These are phyloP conservation scores for Daldinia eschscholtzii DNA, from an alignment of 2,329 filamentous ascomycete genomes.

Conservation along the genomic window DNA sequence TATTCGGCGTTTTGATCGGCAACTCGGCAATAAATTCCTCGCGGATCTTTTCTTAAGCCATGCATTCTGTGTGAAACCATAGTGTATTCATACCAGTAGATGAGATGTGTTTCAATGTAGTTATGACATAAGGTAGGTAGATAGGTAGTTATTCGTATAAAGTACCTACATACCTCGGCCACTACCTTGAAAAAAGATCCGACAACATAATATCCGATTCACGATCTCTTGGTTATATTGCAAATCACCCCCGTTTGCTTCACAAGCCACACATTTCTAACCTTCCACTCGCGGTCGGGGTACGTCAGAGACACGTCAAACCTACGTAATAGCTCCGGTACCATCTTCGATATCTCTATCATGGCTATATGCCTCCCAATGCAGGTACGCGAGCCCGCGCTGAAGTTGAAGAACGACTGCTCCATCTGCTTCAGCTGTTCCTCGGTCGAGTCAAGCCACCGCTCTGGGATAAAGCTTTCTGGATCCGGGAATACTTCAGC, in stretches of 20 bases:
- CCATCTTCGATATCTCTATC: slow-evolving; percentile 36
- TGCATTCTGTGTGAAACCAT: no score
- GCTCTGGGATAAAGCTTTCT: slow-evolving; percentile 45
- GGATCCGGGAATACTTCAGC: slow-evolving; percentile 41
- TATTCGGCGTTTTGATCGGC: no score
- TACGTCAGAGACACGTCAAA: slow-evolving; percentile 9
- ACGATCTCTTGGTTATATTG: not conserved
- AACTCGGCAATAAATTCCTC: no score
- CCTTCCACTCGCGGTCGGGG: slow-evolving; percentile 1
- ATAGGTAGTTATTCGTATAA: no score
- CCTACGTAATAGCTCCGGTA: slow-evolving; percentile 20
- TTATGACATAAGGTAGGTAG: no score
- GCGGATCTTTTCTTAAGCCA: no score
- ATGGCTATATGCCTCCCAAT: slow-evolving; percentile 30
- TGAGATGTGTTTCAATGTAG: no score
- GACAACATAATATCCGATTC: not conserved
- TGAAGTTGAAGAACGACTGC: slow-evolving; percentile 29
- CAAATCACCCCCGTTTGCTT: slow-evolving; percentile 4
- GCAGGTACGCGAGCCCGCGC: slow-evolving; percentile 27
- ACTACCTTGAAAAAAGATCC: not conserved
- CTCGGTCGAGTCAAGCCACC: slow-evolving; percentile 39
- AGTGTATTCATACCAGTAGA: no score
- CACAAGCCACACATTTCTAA: slow-evolving; percentile 5
- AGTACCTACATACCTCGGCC: no score
- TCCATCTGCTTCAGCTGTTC: slow-evolving; percentile 30